A percentile compares a stretch with the other conserved stretches of the same genome.
Conservation (phyloP, 208 protist genomes). For the Leishmania mexicana region DNA sequence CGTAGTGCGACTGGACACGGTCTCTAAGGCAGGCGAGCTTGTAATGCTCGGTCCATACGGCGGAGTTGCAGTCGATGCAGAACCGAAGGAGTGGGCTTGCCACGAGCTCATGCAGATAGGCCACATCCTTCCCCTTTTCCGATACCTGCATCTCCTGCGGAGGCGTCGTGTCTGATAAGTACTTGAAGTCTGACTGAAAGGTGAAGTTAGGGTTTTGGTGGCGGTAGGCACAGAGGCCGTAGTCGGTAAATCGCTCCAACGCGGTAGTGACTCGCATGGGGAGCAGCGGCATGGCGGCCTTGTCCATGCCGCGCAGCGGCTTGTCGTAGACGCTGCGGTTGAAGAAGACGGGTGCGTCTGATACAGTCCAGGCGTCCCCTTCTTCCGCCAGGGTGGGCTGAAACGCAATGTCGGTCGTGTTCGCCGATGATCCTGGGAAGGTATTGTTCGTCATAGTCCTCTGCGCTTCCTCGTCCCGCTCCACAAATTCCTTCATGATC, state of each 20-base stretch:
- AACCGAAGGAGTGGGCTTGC: conserved; percentile 50
- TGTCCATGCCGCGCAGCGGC: conserved; percentile 16
- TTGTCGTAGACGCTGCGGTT: conserved; percentile 28
- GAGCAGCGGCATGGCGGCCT: not conserved
- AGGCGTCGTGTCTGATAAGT: not conserved
- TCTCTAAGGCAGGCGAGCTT: conserved; percentile 29
- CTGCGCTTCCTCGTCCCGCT: conserved; percentile 20
- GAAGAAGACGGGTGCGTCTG: conserved; percentile 23
- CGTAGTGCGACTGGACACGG: conserved; percentile 28
- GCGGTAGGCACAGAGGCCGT: conserved; percentile 52
- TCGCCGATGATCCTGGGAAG: not conserved
- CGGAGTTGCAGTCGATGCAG: conserved; percentile 38
- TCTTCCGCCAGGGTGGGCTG: conserved; percentile 20
- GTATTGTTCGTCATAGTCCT: conserved; percentile 4
- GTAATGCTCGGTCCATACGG: conserved; percentile 19
- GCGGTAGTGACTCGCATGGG: conserved; percentile 6
- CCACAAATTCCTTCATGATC: conserved; percentile 13
- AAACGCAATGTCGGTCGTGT: conserved; percentile 17
- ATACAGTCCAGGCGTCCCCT: not conserved
- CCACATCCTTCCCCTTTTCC: not conserved
- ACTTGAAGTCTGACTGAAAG: conserved; percentile 30
- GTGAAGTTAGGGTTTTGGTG: conserved; percentile 29
- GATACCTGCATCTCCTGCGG: not conserved
- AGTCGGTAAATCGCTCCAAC: conserved; percentile 19
- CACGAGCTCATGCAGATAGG: conserved; percentile 40